Percentiles rank a stretch among this genome's conserved stretches.
These are phyloP conservation scores for Apiospora kogelbergensis DNA, from an alignment of 2,329 filamentous ascomycete species.

Conservation along the genomic window DNA sequence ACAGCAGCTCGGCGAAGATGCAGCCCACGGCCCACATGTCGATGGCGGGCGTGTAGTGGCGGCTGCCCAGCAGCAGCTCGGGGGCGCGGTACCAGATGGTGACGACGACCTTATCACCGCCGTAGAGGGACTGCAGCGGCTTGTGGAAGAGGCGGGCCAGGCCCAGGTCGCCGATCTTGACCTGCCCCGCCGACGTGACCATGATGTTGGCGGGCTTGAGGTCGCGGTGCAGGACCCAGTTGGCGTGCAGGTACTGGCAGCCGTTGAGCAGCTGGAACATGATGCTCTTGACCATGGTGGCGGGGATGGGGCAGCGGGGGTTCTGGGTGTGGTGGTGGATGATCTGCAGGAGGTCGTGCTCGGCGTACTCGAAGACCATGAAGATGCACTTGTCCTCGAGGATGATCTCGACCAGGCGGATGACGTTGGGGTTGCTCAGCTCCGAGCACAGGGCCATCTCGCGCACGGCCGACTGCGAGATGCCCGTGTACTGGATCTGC, in stretches of 20 bases:
- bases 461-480: conserved; percentile 93
- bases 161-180: conserved; percentile 93
- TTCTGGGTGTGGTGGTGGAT: conserved; percentile 97
- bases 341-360: conserved; percentile 95
- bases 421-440: conserved; percentile 83
- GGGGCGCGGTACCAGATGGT: conserved; percentile 99
- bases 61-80: conserved; percentile 84
- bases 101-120: conserved; percentile 95
- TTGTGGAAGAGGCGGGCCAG: conserved; percentile 93
- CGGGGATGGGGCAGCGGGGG: conserved; percentile 82
- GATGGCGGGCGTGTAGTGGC: conserved; percentile 96
- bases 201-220: conserved; percentile 98
- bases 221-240: conserved; percentile 96
- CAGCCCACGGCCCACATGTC: conserved; percentile 98
- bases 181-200: conserved; percentile 85
- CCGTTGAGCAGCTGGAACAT: conserved; percentile 96
- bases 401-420: conserved; percentile 91
- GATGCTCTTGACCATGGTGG: conserved; percentile 86
- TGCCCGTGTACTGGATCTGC: conserved; percentile 89
- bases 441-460: conserved; percentile 98
- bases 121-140: conserved; percentile 86
- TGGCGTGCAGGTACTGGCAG: conserved; percentile 89
- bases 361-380: conserved; percentile 99
- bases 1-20: conserved; percentile 93
- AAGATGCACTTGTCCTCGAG: conserved; percentile 98